Base-by-base conservation (phyloP, 768 basidiomycete species). In the Ephemerocybe angulata region DNA sequence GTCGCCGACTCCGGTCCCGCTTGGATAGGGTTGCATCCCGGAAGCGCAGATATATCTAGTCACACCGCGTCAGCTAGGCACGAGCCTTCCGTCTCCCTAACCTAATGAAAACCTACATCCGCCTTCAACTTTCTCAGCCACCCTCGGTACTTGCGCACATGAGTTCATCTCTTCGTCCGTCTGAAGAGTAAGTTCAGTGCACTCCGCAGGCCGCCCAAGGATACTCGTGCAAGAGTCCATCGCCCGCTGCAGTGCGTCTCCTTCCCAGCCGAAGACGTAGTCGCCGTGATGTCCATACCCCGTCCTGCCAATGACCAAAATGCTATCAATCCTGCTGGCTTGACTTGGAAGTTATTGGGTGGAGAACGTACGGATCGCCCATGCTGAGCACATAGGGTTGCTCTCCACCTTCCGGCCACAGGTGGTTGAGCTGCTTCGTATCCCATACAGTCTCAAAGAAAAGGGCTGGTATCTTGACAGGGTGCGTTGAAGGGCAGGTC, bases 261-360 rank as follows among this genome's bases (percentile, higher is more conserved):
- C 48, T 50, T 50, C 48, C 48, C 48, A 50, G 17, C 48, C 48
- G 21, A 50, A 50, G n/a, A 50, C 30, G 48, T 50, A 50, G 31
- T 50, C 48, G 11, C 48, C 48, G 31, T 50, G 48, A 19, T 50
- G 48, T 5, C 48, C 48, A 31, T 50, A 50, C 4, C 48, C 48
- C 8, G 48, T 50, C 19, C 48, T 50, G 19, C 31, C 48, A 50
- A n/a, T n/a, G n/a, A n/a, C n/a, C n/a, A n/a, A n/a, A n/a, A n/a
- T n/a, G n/a, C n/a, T n/a, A n/a, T n/a, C n/a, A n/a, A n/a, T n/a
- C n/a, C n/a, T n/a, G n/a, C n/a, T n/a, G n/a, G n/a, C n/a, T n/a
- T n/a, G n/a, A n/a, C n/a, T n/a, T n/a, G n/a, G n/a, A n/a, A n/a
- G n/a, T n/a, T n/a, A n/a, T n/a, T n/a, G n/a, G n/a, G n/a, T n/a